Evolutionary conservation across 495 filamentous ascomycete species (phyloP).

Genomic region (Penicillium silybi): DNA sequence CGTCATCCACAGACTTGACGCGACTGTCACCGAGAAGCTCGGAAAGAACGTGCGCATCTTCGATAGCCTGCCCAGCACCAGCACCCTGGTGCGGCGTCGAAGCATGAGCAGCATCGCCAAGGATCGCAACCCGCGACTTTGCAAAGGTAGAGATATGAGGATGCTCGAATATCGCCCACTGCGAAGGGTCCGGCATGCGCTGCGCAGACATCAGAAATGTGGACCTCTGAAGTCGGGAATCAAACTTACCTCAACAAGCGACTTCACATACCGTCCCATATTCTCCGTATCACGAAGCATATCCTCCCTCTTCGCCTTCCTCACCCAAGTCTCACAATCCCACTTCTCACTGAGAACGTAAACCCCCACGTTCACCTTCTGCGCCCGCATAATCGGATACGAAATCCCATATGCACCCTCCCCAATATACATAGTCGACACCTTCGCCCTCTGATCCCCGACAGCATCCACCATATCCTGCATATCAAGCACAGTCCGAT

Average conservation of each 20-base stretch:
- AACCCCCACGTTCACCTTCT: conserved; percentile 57
- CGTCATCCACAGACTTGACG: conserved; percentile 19
- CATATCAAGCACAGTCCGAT: conserved; percentile 59
- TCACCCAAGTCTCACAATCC: conserved; percentile 55
- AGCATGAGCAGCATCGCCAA: conserved; percentile 70
- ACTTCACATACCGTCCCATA: conserved; percentile 49
- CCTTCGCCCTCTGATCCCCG: conserved; percentile 48
- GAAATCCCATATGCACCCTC: conserved; percentile 57
- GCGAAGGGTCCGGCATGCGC: conserved; percentile 42
- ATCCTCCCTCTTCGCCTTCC: conserved; percentile 50
- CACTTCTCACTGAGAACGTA: conserved; percentile 44
- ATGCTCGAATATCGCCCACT: conserved; percentile 65
- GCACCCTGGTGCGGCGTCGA: conserved; percentile 67
- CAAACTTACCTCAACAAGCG: conserved; percentile 39
- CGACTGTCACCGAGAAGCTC: conserved; percentile 47
- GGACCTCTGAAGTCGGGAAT: neutral
- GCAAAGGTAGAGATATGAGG: conserved; percentile 52
- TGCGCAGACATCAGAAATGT: neutral
- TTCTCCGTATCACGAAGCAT: conserved; percentile 51
- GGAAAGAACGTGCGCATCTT: conserved; percentile 60
- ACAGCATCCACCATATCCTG: conserved; percentile 49
- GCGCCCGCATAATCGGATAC: conserved; percentile 61
- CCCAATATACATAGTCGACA: conserved; percentile 56
- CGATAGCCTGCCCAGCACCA: conserved; percentile 65
- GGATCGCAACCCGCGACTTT: conserved; percentile 51